Evolutionary conservation across 768 basidiomycete genomes (phyloP), one percentile per base, ranked within the genome.

Genomic region (Lepiota subincarnata): DNA sequence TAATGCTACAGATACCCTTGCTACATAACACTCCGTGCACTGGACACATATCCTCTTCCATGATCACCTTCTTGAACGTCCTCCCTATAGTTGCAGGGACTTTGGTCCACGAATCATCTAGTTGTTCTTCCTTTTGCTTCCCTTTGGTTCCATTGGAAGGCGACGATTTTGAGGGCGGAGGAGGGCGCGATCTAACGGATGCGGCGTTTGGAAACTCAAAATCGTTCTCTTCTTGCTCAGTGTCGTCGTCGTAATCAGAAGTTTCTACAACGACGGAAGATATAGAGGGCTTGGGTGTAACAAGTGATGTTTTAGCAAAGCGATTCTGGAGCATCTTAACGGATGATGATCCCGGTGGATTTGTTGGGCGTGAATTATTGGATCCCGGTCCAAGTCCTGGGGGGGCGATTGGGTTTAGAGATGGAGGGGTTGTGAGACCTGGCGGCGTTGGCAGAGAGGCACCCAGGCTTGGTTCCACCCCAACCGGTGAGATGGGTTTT

Each of bases 1-100:
- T 53, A 13, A 53, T 36, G 35, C 43, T 53, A 38, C 51, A 53
- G 22, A 53, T 53, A 14, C 51, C 51, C 19, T 37, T 45, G 11
- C 43, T 45, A 18, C 51, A 53, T 4, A 53, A 6, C 2, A 46
- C 35, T 3, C 51, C 51, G 19, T 53, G 51, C 12, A 45, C 34
- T 11, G 51, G 51, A 28, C 51, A 53, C 16, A 46, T 4, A 1
- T 53, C 51, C 10, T 53, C 37, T 20, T 52, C 50, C 1, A 19
- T 28, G 11, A 53, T 38, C 22, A 45, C 16, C 43, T 53, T 53
- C 14, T 35, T 24, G 35, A 53, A 53, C 16, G 51, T 53, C 26
- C 51, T 40, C 16, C 19, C 22, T 16, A 36, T 16, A 26, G 20
- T 38, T n/a, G 26, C 14, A 13, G 42, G 43, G 6, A 38, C 51